Percentiles rank a stretch among this genome's conserved stretches.
These are phyloP conservation scores for Penicillium parvum DNA, from an alignment of 495 filamentous ascomycete genomes.

Conservation along the genomic window DNA sequence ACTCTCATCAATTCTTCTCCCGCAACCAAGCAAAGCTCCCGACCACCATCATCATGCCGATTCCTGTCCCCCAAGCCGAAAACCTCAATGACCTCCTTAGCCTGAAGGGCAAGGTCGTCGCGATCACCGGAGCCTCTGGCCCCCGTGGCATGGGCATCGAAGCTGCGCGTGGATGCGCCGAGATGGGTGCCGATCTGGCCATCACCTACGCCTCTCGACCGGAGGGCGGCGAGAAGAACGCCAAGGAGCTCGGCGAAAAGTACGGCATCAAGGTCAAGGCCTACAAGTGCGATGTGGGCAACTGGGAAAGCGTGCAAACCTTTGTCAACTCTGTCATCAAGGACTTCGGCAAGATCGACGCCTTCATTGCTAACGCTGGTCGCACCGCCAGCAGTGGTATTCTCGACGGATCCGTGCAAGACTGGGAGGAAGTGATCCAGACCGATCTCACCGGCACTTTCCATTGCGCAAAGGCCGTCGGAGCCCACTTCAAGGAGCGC, in stretches of 20 bases:
- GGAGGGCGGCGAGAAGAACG: slow-evolving; percentile 60
- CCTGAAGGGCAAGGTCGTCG: slow-evolving; percentile 70
- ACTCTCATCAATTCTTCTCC: background rate
- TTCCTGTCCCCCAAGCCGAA: slow-evolving; percentile 53
- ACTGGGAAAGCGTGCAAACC: slow-evolving; percentile 47
- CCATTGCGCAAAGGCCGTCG: slow-evolving; percentile 65
- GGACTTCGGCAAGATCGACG: slow-evolving; percentile 63
- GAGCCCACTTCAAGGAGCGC: slow-evolving; percentile 58
- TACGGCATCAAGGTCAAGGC: slow-evolving; percentile 66
- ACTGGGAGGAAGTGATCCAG: slow-evolving; percentile 65
- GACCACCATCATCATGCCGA: slow-evolving; percentile 39
- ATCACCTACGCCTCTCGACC: slow-evolving; percentile 62
- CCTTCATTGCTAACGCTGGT: slow-evolving; percentile 67
- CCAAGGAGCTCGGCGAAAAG: slow-evolving; percentile 50
- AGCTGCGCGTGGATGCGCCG: slow-evolving; percentile 66
- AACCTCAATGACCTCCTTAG: slow-evolving; percentile 60
- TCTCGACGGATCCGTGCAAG: slow-evolving; percentile 58
- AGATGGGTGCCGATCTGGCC: slow-evolving; percentile 67
- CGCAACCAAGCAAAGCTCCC: background rate
- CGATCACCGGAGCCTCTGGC: slow-evolving; percentile 68
- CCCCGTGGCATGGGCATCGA: slow-evolving; percentile 69
- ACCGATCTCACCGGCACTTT: slow-evolving; percentile 61
- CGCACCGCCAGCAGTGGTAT: slow-evolving; percentile 58
- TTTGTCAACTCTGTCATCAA: slow-evolving; percentile 51
- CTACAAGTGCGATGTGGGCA: slow-evolving; percentile 55